Base-by-base conservation (phyloP, 768 basidiomycete species). In the Trametes sanguinea region DNA sequence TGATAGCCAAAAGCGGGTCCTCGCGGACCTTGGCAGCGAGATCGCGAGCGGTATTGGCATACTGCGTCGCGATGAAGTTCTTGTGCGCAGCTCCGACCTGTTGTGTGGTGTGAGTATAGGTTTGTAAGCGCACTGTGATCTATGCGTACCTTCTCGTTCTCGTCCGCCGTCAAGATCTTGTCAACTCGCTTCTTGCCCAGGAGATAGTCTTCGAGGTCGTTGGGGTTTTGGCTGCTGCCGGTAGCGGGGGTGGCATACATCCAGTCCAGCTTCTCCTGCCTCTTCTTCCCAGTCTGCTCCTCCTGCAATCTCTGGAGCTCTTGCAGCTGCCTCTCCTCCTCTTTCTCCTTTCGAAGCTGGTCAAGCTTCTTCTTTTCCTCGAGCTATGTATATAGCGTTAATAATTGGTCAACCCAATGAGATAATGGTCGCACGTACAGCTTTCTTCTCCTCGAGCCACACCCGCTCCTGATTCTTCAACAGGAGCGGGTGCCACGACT, bases 311-410 rank as follows among this genome's bases (percentile, higher is more conserved):
- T 85, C 73, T 98, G 97, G 7, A 99, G 85, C 68, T 99, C 97
- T 67, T 96, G 95, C 1, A 99, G 76, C 72, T 98, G 96, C 6
- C 97, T 84, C 73, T 99, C 97, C 72, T 99, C 97, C 71, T 97
- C 96, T 69, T 93, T 92, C 76, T 99, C 97, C 75, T 98, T 98
- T 62, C 94, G 87, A 6, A 99, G 85, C 74, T 99, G 95, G 54
- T 95, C 93, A 8, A 97, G 83, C 72, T 96, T 96, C 85, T 98
- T 98, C 81, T 96, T 97, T 77, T 99, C 97, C 72, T 96, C 96
- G 60, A 97, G 88, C 94, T 95, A 71, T 29, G 43, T 2, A 50
- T 35, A 44, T 61, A 45, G n/a, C 51, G 29, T 53, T 29, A 62
- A 22, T 54, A 51, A n/a, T 40, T 1, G 53, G 17, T 47, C 35